A percentile compares a stretch with the other conserved stretches of the same genome.
phyloP scores from a whole-genome alignment of 768 basidiomycete species.

The Imleria badia region DNA sequence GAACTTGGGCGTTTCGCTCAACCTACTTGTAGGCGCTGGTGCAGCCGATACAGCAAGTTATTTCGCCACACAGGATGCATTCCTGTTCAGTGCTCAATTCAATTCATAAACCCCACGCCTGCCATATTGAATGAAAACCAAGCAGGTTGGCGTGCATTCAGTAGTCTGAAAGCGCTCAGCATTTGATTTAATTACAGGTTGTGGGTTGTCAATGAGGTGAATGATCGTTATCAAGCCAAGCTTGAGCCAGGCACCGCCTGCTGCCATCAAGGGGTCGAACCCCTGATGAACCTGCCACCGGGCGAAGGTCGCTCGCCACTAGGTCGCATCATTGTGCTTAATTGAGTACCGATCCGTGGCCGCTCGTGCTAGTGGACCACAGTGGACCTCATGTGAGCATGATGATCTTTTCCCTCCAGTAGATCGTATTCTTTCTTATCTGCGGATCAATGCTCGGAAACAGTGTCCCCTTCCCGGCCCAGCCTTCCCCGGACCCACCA shows the following conservation, averaged over 20 bases:
- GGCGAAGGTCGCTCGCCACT: neutral
- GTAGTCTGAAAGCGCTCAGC: neutral
- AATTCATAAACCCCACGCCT: neutral
- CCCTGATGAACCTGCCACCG: neutral
- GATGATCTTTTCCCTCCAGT: neutral
- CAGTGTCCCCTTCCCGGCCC: neutral
- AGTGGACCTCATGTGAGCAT: neutral
- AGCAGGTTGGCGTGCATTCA: neutral
- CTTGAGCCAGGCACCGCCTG: neutral
- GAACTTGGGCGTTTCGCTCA: neutral
- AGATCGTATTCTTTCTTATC: neutral
- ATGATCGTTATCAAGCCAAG: neutral
- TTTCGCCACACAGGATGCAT: neutral
- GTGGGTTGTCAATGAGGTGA: neutral
- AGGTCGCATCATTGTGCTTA: neutral
- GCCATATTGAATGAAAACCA: conserved; percentile 1
- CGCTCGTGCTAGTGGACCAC: neutral
- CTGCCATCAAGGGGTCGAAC: neutral
- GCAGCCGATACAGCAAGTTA: neutral
- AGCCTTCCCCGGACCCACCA: neutral
- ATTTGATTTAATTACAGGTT: neutral
- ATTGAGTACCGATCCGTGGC: neutral
- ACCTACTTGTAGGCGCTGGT: neutral
- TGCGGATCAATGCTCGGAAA: neutral
- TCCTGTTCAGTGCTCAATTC: neutral